Base-by-base conservation (phyloP, 495 filamentous ascomycete species). In the Glutinoglossum americanum region DNA sequence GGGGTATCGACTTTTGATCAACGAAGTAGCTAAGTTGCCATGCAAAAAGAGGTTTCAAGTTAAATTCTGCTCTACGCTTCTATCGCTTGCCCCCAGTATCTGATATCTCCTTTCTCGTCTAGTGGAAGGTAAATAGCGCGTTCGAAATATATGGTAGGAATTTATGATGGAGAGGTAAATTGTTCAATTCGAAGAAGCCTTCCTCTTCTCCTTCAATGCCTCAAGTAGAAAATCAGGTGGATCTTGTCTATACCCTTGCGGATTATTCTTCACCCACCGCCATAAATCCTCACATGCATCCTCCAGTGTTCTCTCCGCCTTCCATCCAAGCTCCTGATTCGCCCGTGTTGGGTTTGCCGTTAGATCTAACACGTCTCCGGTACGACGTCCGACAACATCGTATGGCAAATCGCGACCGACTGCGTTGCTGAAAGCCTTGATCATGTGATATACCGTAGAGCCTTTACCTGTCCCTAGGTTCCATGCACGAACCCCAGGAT, bases 401-500 rank as follows among this genome's bases (percentile, higher is more conserved):
- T 95, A 97, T 30, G 85, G 80, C 23, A 97, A 75, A 58, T 90
- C 80, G 44, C 77, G 80, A 56, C 92, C 90, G 28, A 95, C 87
- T 33, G 87, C 86, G 37, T 77, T 70, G 66, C 80, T 85, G 74
- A 98, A 98, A 59, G 93, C 87, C 57, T 85, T 85, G 78, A 98
- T 83, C 79, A 98, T 98, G 65, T 98, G 88, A 69, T 87, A 90
- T 35, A 98, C 92, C 11, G 93, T 97, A 69, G 83, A 89, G 60
- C 92, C 92, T 64, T 81, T 84, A 39, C 92, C 92, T n/a, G 89
- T 95, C 25, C 92, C 92, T 58, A 98, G 68, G 73, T 98, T 98
- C 93, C 93, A 98, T 58, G 89, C 90, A 59, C 85, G 80, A 54
- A 94, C 87, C 59, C 92, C 92, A 45, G 93, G 93, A 67, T 93